These are phyloP conservation scores for Nakazawaea pomicola DNA, from an alignment of 805 yeast genomes.

Conservation along the genomic window DNA sequence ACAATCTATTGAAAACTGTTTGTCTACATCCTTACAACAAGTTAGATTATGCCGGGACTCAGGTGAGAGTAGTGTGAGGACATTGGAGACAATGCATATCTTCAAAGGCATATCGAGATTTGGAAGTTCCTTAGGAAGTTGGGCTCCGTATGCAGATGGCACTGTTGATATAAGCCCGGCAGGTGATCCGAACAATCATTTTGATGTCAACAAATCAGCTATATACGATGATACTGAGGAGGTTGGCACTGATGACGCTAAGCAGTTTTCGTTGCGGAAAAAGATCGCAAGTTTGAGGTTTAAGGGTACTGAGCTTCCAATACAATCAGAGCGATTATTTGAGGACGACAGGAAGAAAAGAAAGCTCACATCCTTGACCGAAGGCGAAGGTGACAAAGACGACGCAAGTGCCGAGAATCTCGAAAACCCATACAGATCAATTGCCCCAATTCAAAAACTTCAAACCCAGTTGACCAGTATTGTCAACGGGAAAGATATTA, in stretches of 20 bases:
- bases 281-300: slow-evolving; percentile 52
- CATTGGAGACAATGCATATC: slow-evolving; percentile 52
- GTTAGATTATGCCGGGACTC: slow-evolving; percentile 31
- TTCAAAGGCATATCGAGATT: slow-evolving; percentile 60
- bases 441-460: slow-evolving; percentile 54
- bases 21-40: slow-evolving; percentile 40
- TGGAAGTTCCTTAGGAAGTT: slow-evolving; percentile 59
- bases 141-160: slow-evolving; percentile 71
- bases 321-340: slow-evolving; percentile 32
- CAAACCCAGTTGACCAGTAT: slow-evolving; percentile 29
- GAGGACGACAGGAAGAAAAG: slow-evolving; percentile 30
- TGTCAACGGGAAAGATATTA: slow-evolving; percentile 20
- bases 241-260: slow-evolving; percentile 14
- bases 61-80: slow-evolving; percentile 32
- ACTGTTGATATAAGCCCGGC: slow-evolving; percentile 63
- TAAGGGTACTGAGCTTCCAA: slow-evolving; percentile 45
- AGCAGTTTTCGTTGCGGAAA: slow-evolving; percentile 22
- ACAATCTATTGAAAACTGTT: slow-evolving; percentile 53
- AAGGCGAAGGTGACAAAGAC: slow-evolving; percentile 19
- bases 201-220: slow-evolving; percentile 22
- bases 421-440: slow-evolving; percentile 40
- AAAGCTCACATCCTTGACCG: slow-evolving; percentile 14
- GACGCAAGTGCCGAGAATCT: slow-evolving; percentile 15
- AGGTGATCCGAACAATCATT: slow-evolving; percentile 38
- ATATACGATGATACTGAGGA: slow-evolving; percentile 17